Evolutionary conservation across 192 early-diverging fungal species (phyloP).

Genomic region (Backusella parvicylindrica): DNA sequence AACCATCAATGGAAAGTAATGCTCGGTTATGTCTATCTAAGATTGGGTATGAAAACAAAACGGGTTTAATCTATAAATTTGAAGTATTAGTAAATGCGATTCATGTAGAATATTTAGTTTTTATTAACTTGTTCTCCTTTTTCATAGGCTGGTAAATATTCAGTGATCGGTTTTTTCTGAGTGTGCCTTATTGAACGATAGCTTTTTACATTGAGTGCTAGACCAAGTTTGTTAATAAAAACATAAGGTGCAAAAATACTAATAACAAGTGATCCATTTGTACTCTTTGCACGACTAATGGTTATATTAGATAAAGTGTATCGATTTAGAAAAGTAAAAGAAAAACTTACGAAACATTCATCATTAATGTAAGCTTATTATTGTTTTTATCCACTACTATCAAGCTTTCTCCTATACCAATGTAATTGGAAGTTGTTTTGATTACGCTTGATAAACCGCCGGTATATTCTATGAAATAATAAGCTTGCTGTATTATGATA

Average conservation of each 20-base stretch:
- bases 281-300: not conserved
- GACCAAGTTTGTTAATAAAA: constrained; percentile 73
- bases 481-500: too few relatives aligned
- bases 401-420: not conserved
- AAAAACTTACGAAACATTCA: constrained; percentile 2
- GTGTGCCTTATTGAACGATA: not conserved
- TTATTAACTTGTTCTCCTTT: constrained; percentile 1
- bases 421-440: not conserved
- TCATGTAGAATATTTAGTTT: not conserved
- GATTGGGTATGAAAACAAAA: constrained; percentile 73
- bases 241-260: constrained; percentile 76
- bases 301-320: too few relatives aligned
- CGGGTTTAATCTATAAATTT: constrained; percentile 9
- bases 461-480: not conserved
- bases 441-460: constrained; percentile 2
- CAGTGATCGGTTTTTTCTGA: not conserved
- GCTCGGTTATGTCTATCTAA: constrained; percentile 74
- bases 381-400: not conserved
- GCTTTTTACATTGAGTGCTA: constrained; percentile 36
- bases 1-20: constrained; percentile 51
- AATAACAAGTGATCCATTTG: constrained; percentile 52
- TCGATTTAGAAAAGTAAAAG: too few relatives aligned
- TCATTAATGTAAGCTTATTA: not conserved
- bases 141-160: not conserved
- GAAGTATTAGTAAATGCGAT: too few relatives aligned